phyloP scores from a whole-genome alignment of 2,329 filamentous ascomycete genomes.

The Pestalotiopsis sp. region DNA sequence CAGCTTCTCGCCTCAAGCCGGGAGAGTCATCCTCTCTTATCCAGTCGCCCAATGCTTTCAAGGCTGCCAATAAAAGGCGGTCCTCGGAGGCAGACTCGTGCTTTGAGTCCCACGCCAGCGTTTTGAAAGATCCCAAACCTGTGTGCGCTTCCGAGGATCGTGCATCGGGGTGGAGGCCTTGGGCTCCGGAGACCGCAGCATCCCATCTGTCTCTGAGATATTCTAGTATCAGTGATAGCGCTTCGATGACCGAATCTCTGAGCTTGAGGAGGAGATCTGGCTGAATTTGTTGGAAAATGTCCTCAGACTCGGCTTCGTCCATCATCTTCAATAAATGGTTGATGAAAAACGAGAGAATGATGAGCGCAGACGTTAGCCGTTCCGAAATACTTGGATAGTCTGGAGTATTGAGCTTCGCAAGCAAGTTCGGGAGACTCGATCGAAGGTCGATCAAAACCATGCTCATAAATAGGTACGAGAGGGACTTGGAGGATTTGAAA shows the following conservation, averaged over 20 bases:
- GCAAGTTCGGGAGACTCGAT: constrained; percentile 62
- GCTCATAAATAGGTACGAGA: constrained; percentile 65
- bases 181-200: constrained; percentile 62
- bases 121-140: constrained; percentile 45
- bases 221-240: constrained; percentile 65
- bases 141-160: constrained; percentile 47
- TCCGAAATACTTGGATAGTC: constrained; percentile 53
- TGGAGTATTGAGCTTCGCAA: constrained; percentile 59
- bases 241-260: constrained; percentile 62
- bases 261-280: constrained; percentile 65
- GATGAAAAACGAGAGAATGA: constrained; percentile 64
- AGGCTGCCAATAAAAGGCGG: constrained; percentile 59
- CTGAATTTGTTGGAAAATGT: constrained; percentile 46
- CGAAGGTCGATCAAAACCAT: constrained; percentile 69
- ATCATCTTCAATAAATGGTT: constrained; percentile 58
- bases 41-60: constrained; percentile 66
- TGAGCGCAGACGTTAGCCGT: constrained; percentile 63
- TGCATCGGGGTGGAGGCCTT: constrained; percentile 62
- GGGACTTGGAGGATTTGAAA: constrained; percentile 49
- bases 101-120: constrained; percentile 62
- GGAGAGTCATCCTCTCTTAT: constrained; percentile 70
- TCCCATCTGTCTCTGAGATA: constrained; percentile 74
- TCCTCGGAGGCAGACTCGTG: constrained; percentile 53
- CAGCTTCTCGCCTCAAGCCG: constrained; percentile 55
- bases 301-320: constrained; percentile 33